These are phyloP conservation scores for Apophysomyces variabilis DNA, from an alignment of 371 early-diverging fungal species.

Conservation along the genomic window DNA sequence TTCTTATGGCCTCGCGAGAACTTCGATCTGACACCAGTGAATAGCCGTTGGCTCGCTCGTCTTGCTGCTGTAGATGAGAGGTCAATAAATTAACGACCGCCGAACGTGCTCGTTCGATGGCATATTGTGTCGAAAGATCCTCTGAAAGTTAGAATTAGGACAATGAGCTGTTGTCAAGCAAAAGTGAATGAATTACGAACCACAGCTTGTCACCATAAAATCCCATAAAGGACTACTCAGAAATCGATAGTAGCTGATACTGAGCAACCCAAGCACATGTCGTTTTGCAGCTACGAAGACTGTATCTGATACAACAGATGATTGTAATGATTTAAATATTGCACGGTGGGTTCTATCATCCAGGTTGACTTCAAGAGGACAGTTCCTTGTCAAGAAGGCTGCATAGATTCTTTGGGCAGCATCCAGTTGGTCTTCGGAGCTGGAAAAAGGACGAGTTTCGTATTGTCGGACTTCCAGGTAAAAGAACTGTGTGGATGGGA, in stretches of 20 bases:
- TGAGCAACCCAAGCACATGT: conserved; percentile 2
- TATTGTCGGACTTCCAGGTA: conserved; percentile 7
- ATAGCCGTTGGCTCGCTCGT: neutral
- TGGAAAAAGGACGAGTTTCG: conserved; percentile 7
- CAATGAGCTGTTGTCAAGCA: neutral
- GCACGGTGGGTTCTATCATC: conserved; percentile 10
- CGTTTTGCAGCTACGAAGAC: neutral
- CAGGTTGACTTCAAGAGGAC: conserved; percentile 9
- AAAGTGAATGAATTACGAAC: neutral
- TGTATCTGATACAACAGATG: neutral
- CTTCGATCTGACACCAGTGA: neutral
- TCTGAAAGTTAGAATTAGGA: neutral
- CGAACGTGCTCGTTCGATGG: neutral
- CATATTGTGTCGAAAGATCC: conserved; percentile 1
- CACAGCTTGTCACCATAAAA: conserved; percentile 9
- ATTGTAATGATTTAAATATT: conserved; percentile 2
- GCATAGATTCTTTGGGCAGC: conserved; percentile 9
- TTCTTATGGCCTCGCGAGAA: conserved; percentile 6
- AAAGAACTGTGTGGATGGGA: conserved; percentile 6
- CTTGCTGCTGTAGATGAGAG: neutral
- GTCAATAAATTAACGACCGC: neutral
- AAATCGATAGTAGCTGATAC: conserved; percentile 4
- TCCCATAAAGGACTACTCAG: conserved; percentile 6
- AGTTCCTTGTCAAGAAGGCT: conserved; percentile 1
- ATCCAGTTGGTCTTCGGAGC: conserved; percentile 2